Evolutionary conservation across 2,329 filamentous ascomycete genomes (phyloP).

Genomic region (Chaetomiaceae sp.): DNA sequence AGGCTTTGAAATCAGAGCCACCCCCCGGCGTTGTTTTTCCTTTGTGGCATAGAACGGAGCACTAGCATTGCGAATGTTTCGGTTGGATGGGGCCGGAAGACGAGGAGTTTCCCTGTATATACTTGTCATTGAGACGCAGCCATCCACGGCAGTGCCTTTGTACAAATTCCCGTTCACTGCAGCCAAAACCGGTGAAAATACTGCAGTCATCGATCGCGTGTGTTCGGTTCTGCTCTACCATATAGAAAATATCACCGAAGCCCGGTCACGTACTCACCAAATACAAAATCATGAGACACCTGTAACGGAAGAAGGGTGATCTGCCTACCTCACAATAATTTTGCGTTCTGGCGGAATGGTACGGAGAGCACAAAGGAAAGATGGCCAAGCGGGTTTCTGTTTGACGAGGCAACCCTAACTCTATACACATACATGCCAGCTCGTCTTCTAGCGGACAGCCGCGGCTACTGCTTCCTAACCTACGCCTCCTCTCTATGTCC

Average conservation of each 20-base stretch:
- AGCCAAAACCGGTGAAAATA: too few species aligned
- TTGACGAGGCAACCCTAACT: slow-evolving; percentile 14
- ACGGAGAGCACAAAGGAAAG: background rate
- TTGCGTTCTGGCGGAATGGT: too few species aligned
- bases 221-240: too few species aligned
- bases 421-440: slow-evolving; percentile 20
- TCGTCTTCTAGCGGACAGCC: background rate
- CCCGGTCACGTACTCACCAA: too few species aligned
- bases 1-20: background rate
- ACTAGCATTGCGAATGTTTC: background rate
- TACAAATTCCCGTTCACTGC: too few species aligned
- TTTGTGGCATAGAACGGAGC: background rate
- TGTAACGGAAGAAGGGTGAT: too few species aligned
- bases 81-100: background rate
- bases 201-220: too few species aligned
- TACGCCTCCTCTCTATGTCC: background rate
- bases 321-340: too few species aligned
- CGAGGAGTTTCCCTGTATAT: background rate
- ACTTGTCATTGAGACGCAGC: too few species aligned
- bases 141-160: too few species aligned
- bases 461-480: background rate
- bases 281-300: too few species aligned
- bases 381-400: slow-evolving; percentile 10
- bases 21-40: background rate
- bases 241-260: too few species aligned